phyloP scores from a whole-genome alignment of 139 green algal species.

The Micractinium sp. region DNA sequence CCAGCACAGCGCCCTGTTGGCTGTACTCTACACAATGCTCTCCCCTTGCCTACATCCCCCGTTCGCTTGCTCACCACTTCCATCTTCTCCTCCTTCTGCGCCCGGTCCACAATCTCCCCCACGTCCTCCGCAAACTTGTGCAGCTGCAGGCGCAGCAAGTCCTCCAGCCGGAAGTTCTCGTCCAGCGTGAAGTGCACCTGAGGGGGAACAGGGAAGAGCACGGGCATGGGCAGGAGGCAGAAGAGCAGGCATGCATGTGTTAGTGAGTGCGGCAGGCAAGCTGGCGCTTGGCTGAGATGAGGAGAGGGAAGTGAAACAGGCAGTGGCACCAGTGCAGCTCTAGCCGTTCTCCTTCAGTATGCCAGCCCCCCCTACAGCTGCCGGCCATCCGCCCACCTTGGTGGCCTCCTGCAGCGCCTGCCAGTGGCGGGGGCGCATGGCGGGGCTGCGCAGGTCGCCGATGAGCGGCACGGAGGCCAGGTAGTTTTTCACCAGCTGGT shows the following conservation, averaged over 20 bases:
- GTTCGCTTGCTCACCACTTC: background rate
- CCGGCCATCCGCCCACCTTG: background rate
- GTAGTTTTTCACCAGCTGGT: slow-evolving; percentile 85
- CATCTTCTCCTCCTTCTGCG: slow-evolving; percentile 33
- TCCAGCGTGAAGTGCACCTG: slow-evolving; percentile 71
- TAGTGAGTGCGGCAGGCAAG: background rate
- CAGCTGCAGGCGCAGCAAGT: slow-evolving; percentile 87
- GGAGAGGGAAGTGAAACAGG: background rate
- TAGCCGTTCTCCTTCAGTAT: background rate
- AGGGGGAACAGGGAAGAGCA: too few relatives aligned
- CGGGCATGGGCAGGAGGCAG: background rate
- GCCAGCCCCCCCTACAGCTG: background rate
- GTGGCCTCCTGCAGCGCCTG: slow-evolving; percentile 74
- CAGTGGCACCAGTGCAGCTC: background rate
- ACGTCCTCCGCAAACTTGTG: slow-evolving; percentile 94
- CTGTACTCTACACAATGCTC: background rate
- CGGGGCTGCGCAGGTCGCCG: slow-evolving; percentile 86
- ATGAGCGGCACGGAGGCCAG: slow-evolving; percentile 85
- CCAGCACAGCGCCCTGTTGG: background rate
- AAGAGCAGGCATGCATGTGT: background rate
- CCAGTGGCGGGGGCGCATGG: slow-evolving; percentile 92
- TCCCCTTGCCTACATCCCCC: background rate
- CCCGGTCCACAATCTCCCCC: slow-evolving; percentile 89
- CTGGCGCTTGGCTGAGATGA: background rate
- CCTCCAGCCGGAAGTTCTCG: slow-evolving; percentile 82